Evolutionary conservation across 441 rosid genomes (phyloP), one percentile per base, ranked within the genome.

Genomic region (Viola pubescens): DNA sequence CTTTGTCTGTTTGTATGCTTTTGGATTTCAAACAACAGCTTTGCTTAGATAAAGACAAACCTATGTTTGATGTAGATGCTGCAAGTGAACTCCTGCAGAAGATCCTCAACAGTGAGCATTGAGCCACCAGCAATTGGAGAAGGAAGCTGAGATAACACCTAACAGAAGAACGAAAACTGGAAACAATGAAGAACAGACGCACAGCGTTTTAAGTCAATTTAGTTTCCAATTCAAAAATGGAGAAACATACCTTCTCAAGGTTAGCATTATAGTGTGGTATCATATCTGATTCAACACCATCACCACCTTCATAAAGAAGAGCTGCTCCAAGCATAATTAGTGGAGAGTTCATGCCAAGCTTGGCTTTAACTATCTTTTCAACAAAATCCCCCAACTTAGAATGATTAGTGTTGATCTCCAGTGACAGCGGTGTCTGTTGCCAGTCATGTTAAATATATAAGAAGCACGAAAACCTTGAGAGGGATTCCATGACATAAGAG

Each of bases 231-330:
- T 37, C 42, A 9, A 46, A 39, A 3, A 10, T n/a, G 1, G 8
- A 60, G 44, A 52, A 56, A 63, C 53, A 39, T 70, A 91, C 99
- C 96, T 88, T 94, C 67, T 88, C 97, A 34, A 94, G 97, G 77
- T 94, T 94, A 50, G 89, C 85, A 34, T 76, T 78, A 79, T 90
- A 94, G 72, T 81, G 85, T 68, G 86, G 82, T 38, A 80, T 77
- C 99, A 80, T 79, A 52, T 70, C 83, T 55, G 66, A 80, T 47
- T 90, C 99, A 74, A 94, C 97, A 76, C 88, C 99, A 76, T 94
- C 99, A 48, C 99, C 99, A 64, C 83, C 84, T 80, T 94, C 99
- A 70, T 83, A 94, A 61, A 94, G 89, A 76, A 94, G 94, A 12
- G 83, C 72, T 40, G 83, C 37, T 10, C 97, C 99, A 7, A 72